A percentile compares a stretch with the other conserved stretches of the same genome.
Evolutionary conservation across 306 rosid species (phyloP).

Genomic region (Vicia sativa): DNA sequence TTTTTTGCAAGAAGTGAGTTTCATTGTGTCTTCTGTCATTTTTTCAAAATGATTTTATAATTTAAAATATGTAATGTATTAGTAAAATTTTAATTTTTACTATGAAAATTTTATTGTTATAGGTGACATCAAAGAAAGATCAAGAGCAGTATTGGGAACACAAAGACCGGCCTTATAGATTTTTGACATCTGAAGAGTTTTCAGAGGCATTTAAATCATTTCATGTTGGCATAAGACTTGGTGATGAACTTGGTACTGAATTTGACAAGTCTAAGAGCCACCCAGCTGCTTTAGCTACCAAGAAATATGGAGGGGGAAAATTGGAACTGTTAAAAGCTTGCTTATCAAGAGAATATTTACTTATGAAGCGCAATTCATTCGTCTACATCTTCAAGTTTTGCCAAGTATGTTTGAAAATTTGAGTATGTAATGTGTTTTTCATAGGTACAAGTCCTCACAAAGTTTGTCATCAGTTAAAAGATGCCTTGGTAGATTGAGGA

Average conservation of each 20-base stretch:
- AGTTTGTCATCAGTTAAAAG: neutral
- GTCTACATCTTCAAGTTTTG: neutral
- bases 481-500: neutral
- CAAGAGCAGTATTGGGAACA: slow-evolving; percentile 49
- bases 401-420: neutral
- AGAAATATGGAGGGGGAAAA: neutral
- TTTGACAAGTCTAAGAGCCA: slow-evolving; percentile 63
- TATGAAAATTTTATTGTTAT: neutral
- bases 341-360: neutral
- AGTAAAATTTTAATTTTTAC: too few relatives aligned
- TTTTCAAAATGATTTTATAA: too few relatives aligned
- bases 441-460: neutral
- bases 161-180: slow-evolving; percentile 47
- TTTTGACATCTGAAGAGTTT: slow-evolving; percentile 51
- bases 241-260: slow-evolving; percentile 43
- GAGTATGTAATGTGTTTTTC: neutral
- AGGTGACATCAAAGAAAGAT: slow-evolving; percentile 48
- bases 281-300: slow-evolving; percentile 53
- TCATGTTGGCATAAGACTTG: slow-evolving; percentile 45
- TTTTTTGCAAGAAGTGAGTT: slow-evolving; percentile 61
- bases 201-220: slow-evolving; percentile 44
- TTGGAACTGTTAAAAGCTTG: neutral
- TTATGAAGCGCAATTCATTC: neutral
- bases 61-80: too few relatives aligned
- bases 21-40: neutral